These are phyloP conservation scores for Beauveria rudraprayagi DNA, from an alignment of 2,329 filamentous ascomycete genomes.

Conservation along the genomic window DNA sequence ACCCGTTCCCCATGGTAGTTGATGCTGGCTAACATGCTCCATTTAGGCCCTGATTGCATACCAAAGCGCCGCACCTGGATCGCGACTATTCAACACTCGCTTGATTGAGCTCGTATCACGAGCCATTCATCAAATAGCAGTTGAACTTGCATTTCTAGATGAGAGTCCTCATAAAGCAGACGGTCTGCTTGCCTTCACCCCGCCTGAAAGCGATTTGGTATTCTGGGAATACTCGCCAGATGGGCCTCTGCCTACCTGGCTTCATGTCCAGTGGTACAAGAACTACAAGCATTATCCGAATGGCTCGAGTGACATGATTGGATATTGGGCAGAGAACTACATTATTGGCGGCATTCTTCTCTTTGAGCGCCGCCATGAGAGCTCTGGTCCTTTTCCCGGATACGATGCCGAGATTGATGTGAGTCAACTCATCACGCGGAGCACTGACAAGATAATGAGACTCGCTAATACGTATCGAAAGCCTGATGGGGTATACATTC, in stretches of 20 bases:
- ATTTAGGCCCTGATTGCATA: constrained; percentile 16
- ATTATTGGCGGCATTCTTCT: constrained; percentile 9
- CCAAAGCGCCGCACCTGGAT: constrained; percentile 16
- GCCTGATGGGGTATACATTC: constrained; percentile 12
- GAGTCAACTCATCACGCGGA: too few relatives aligned
- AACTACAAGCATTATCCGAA: constrained; percentile 14
- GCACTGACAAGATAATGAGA: too few relatives aligned
- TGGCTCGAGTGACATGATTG: constrained; percentile 14
- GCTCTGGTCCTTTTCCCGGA: not conserved
- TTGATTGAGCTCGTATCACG: constrained; percentile 25
- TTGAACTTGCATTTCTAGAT: constrained; percentile 17
- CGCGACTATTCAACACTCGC: constrained; percentile 19
- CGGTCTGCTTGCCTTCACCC: constrained; percentile 16
- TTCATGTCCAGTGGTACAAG: constrained; percentile 19
- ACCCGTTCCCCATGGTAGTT: not conserved
- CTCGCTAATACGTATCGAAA: too few relatives aligned
- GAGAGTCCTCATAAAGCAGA: constrained; percentile 18
- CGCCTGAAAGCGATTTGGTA: constrained; percentile 12
- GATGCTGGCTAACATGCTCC: not conserved
- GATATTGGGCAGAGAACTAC: constrained; percentile 17
- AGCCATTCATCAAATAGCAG: constrained; percentile 23
- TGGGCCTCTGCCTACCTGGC: constrained; percentile 17
- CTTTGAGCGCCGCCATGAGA: constrained; percentile 1
- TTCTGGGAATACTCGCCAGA: not conserved
- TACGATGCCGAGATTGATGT: not conserved